Evolutionary conservation across 345 rosid genomes (phyloP).

Genomic region (Moricandia moricandioides): DNA sequence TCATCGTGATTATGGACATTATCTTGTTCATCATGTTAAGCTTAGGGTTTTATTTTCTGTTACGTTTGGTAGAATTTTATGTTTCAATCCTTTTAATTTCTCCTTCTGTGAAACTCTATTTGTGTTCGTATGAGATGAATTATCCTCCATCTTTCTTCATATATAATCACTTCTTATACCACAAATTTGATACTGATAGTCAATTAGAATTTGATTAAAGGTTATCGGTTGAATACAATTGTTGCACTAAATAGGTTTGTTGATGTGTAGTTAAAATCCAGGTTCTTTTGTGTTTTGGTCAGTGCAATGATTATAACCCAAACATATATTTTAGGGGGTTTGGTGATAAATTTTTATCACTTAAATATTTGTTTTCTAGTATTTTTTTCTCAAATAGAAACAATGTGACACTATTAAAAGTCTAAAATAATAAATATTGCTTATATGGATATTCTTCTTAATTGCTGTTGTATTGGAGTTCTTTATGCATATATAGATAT

Average conservation of each 20-base stretch:
- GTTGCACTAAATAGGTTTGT: slow-evolving; percentile 7
- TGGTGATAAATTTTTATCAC: neutral
- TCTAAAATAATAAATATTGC: neutral
- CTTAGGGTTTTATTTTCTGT: slow-evolving; percentile 20
- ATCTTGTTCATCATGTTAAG: slow-evolving; percentile 28
- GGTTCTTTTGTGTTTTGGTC: slow-evolving; percentile 19
- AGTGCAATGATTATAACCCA: slow-evolving; percentile 28
- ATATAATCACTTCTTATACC: slow-evolving; percentile 1
- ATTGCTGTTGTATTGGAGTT: neutral
- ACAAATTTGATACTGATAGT: neutral
- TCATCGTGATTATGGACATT: slow-evolving; percentile 29
- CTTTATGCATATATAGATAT: neutral
- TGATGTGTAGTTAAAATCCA: slow-evolving; percentile 15
- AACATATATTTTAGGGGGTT: neutral
- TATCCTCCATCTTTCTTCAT: slow-evolving; percentile 31
- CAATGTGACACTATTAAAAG: slow-evolving; percentile 12
- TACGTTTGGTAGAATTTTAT: slow-evolving; percentile 36
- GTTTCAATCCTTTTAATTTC: neutral
- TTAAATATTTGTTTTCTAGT: slow-evolving; percentile 13
- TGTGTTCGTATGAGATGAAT: slow-evolving; percentile 30
- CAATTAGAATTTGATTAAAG: neutral
- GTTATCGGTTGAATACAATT: neutral
- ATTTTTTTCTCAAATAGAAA: slow-evolving; percentile 3
- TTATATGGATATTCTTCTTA: slow-evolving; percentile 5
- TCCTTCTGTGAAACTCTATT: slow-evolving; percentile 32